Evolutionary conservation across 1,139 yeast genomes (phyloP), one percentile per base, ranked within the genome.

Genomic region (Yamadazyma conglobata): DNA sequence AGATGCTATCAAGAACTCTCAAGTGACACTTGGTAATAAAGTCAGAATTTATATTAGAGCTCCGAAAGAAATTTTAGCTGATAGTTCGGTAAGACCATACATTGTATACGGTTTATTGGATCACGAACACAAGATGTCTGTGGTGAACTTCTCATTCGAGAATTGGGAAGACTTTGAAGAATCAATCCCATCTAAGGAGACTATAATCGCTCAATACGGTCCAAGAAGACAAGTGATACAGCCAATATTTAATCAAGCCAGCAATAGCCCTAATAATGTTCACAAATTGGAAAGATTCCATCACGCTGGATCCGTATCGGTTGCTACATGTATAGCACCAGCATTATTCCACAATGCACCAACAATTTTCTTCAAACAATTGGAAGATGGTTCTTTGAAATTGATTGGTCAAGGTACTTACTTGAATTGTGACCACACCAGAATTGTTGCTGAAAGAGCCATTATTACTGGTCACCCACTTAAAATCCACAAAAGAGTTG

Each of bases 281-380:
- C 89, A 87, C 58, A 89, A 87, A 54, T 80, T 73, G 48, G 94
- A 87, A 54, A 74, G 86, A 47, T 91, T 82, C 55, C 72, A 86
- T 38, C 96, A 88, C 49, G 80, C 77, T 26, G 95, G 93, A n/a
- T 54, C 47, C 33, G 44, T 55, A 16, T 76, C 88, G 3, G 72
- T 89, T 28, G 97, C 96, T 3, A 83, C 96, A 1, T 79, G 89
- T 29, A 79, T 89, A 42, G 91, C 91, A 0, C 98, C 98, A n/a
- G 80, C 81, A 3, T 72, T 81, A 31, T 84, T 91, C 58, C 81
- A 86, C 31, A 85, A 80, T 47, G 71, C 89, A n/a, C 86, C 94
- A 13, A 79, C 83, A n/a, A 61, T 82, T 25, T 82, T 76, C 56
- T 82, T 80, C 66, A 79, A 75, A 48, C 61, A 46, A 24, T 32